A percentile compares a stretch with the other conserved stretches of the same genome.
phyloP scores from a whole-genome alignment of 2,329 filamentous ascomycete species.

The Phialophora chinensis region DNA sequence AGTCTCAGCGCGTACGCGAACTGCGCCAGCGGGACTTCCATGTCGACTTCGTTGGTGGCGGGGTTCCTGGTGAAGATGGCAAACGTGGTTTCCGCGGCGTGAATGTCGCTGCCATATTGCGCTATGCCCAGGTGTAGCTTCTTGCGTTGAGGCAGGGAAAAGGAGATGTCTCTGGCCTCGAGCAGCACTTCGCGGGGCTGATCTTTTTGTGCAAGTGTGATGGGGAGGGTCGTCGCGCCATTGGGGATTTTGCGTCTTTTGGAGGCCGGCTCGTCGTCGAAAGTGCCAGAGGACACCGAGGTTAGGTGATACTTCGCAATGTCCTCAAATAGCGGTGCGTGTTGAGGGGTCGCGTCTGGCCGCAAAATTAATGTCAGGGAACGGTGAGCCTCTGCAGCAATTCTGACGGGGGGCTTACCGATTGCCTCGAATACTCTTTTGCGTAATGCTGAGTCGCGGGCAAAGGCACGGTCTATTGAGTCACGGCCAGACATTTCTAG shows the following conservation, averaged over 20 bases:
- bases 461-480: slow-evolving; percentile 31
- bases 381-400: background rate
- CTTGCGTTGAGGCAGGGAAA: slow-evolving; percentile 67
- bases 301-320: slow-evolving; percentile 54
- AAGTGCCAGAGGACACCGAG: slow-evolving; percentile 31
- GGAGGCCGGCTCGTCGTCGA: slow-evolving; percentile 44
- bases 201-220: slow-evolving; percentile 35
- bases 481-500: slow-evolving; percentile 17
- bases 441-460: slow-evolving; percentile 16
- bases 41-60: slow-evolving; percentile 59
- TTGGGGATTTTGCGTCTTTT: slow-evolving; percentile 60
- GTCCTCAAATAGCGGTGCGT: slow-evolving; percentile 53
- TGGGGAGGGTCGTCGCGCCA: slow-evolving; percentile 34
- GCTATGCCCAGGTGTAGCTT: slow-evolving; percentile 67
- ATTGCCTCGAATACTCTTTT: slow-evolving; percentile 35
- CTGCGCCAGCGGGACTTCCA: slow-evolving; percentile 48
- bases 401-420: slow-evolving; percentile 16
- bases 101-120: slow-evolving; percentile 40
- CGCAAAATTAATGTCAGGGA: background rate
- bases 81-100: slow-evolving; percentile 31
- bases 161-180: slow-evolving; percentile 62
- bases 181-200: slow-evolving; percentile 43
- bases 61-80: slow-evolving; percentile 58
- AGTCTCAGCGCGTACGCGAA: slow-evolving; percentile 65
- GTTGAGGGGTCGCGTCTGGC: slow-evolving; percentile 29